Evolutionary conservation across 176 grass and related monocot species (phyloP), one percentile per base, ranked within the genome.

Genomic region (Secale cereale): DNA sequence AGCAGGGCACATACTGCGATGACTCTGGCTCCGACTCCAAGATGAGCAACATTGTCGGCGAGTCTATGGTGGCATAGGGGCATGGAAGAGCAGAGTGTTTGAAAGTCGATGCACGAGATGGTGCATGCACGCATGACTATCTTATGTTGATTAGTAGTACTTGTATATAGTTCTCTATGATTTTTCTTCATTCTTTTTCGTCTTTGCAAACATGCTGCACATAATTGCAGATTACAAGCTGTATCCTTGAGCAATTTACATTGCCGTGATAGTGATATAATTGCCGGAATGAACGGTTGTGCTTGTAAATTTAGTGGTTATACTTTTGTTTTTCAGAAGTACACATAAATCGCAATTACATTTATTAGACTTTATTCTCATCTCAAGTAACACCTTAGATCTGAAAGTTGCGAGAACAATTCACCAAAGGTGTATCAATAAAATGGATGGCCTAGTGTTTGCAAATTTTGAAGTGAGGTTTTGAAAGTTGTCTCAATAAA

Each of bases 231-330:
- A 36, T 27, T 27, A 65, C 13, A 40, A 66, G 41, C 14, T 28
- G 23, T 10, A 31, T 32, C 67, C 19, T 74, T 74, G 69, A 83
- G 68, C 54, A 70, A 74, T 45, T 62, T 74, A 69, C 54, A 25
- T 76, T 62, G 81, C 81, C 15, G 62, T 74, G 54, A 74, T 14
- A 62, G 28, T 69, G 81, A 74, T 31, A 59, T 19, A 62, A 39
- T 25, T 43, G 26, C 25, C 54, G 10, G 68, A 35, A 9, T 15
- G 31, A 60, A 27, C n/a, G 28, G 4, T 32, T 50, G 40, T 66
- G 26, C 22, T 50, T 66, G 37, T 80, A 66, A 16, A 32, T 65
- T 30, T 45, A 6, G 10, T 27, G 6, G 12, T 46, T 23, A 22
- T 68, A 36, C 10, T 35, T 3, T 8, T 1, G n/a, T 22, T 68